phyloP scores from a whole-genome alignment of 2,329 filamentous ascomycete species.

The Colletotrichum spaethianum region DNA sequence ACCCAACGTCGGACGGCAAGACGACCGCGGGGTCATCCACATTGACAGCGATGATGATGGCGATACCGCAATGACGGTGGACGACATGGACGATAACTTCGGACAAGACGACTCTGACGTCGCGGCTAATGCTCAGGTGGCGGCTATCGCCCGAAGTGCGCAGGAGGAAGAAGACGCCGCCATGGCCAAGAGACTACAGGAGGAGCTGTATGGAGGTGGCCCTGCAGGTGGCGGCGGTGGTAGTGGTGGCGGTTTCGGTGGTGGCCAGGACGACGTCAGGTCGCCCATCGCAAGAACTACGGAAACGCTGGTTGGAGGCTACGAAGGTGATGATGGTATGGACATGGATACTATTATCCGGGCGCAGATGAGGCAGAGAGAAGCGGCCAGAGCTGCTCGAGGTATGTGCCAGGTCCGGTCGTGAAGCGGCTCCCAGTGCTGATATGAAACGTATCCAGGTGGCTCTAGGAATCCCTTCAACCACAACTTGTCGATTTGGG shows the following conservation, averaged over 20 bases:
- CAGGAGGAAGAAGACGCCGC: constrained; percentile 91
- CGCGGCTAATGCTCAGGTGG: constrained; percentile 50
- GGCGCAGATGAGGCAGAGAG: constrained; percentile 70
- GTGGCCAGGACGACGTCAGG: constrained; percentile 76
- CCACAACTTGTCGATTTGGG: constrained; percentile 57
- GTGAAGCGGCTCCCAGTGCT: neutral
- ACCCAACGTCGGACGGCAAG: constrained; percentile 59
- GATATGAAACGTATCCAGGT: constrained; percentile 23
- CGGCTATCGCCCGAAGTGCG: constrained; percentile 60
- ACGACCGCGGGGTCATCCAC: constrained; percentile 75
- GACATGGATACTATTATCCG: constrained; percentile 69
- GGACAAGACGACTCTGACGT: constrained; percentile 55
- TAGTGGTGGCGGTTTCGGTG: constrained; percentile 57
- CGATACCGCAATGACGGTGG: constrained; percentile 57
- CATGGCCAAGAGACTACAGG: constrained; percentile 91
- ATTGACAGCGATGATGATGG: constrained; percentile 84
- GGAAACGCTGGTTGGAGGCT: constrained; percentile 86
- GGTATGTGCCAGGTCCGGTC: constrained; percentile 44
- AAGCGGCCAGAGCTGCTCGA: constrained; percentile 34
- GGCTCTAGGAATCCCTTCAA: constrained; percentile 53
- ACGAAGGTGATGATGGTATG: constrained; percentile 68
- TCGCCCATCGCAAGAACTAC: constrained; percentile 93
- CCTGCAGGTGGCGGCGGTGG: constrained; percentile 47
- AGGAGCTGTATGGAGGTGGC: constrained; percentile 83
- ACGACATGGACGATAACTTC: constrained; percentile 54